Base-by-base conservation (phyloP, 2,329 filamentous ascomycete species). In the Colletotrichum navitas region DNA sequence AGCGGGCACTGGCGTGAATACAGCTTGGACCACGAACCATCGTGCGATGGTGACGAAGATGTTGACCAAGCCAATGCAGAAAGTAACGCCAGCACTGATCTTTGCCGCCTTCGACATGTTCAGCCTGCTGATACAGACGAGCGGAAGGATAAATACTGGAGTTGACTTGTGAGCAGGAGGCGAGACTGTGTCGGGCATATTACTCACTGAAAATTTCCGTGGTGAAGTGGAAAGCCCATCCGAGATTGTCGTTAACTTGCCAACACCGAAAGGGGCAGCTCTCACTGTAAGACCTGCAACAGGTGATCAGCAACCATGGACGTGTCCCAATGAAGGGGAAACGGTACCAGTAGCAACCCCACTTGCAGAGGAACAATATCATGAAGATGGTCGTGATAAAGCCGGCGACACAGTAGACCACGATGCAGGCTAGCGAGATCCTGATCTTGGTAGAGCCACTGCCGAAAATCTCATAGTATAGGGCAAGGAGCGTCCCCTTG, bases 331-430 rank as follows among this genome's bases (percentile, higher is more conserved):
- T 1, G 52, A 2, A 14, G 16, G 21, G 32, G 11, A 8, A 8
- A 18, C 5, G 12, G 21, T 39, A 56, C 54, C 54, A 56, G 21
- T 39, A 56, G n/a, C 54, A 56, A 18, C 54, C 54, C 54, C 54
- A 56, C 34, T 18, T n/a, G 54, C 54, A 56, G 34, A 16, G 36
- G n/a, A 56, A 56, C 14, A 56, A 4, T 18, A 56, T 16, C 34
- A 56, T 24, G 34, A 12, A 56, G 6, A 56, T 56, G 6, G 34
- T 56, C 54, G 54, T 56, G 12, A 56, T 26, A 6, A 56, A 56
- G 11, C 54, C 54, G 8, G 54, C 34, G 34, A 10, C n/a, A 18
- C 54, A 56, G 34, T 39, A 56, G 3, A 24, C 2, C 21, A 39
- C 54, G n/a, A 56, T 36, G n/a, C 21, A 56, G 12, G n/a, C 34